Percentiles rank a stretch among this genome's conserved stretches.
phyloP scores from a whole-genome alignment of 73 alveolate species.

The Uronychia setigera region DNA sequence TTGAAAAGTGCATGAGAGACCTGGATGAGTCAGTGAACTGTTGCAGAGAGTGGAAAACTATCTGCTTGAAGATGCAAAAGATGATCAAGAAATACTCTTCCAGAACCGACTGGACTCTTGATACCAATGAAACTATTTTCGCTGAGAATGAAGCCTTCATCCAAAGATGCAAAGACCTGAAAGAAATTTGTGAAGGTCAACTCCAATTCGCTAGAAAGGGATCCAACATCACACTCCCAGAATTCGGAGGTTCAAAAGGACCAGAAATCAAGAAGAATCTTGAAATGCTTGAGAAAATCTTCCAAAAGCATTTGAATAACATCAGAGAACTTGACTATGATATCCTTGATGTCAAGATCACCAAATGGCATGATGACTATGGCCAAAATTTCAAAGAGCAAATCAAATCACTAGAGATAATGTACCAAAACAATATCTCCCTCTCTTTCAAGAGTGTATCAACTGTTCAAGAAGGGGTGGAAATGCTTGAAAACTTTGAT shows the following conservation, averaged over 20 bases:
- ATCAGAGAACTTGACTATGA: slow-evolving; percentile 93
- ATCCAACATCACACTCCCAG: slow-evolving; percentile 83
- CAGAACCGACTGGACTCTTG: slow-evolving; percentile 66
- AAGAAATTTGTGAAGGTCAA: slow-evolving; percentile 98
- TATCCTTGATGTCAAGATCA: slow-evolving; percentile 98
- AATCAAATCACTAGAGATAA: slow-evolving; percentile 92
- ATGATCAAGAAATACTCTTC: slow-evolving; percentile 64
- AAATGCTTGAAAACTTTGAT: slow-evolving; percentile 98
- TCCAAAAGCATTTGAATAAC: slow-evolving; percentile 88
- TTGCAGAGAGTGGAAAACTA: slow-evolving; percentile 94
- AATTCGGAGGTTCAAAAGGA: slow-evolving; percentile 99
- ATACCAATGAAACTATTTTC: slow-evolving; percentile 95
- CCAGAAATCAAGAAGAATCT: slow-evolving; percentile 94
- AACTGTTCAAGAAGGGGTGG: slow-evolving; percentile 98
- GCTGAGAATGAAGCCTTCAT: slow-evolving; percentile 99
- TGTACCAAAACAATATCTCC: slow-evolving; percentile 94
- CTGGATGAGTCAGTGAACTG: slow-evolving; percentile 89
- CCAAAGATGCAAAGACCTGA: slow-evolving; percentile 98
- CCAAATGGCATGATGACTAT: slow-evolving; percentile 99
- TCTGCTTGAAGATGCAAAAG: slow-evolving; percentile 57
- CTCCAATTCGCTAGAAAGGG: slow-evolving; percentile 97
- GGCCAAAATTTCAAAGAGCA: slow-evolving; percentile 84
- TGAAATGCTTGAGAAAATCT: slow-evolving; percentile 90
- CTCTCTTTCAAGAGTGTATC: slow-evolving; percentile 98
- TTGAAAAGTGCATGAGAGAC: slow-evolving; percentile 91